A percentile compares a stretch with the other conserved stretches of the same genome.
Conservation (phyloP, 495 filamentous ascomycete genomes). For the Neurospora cerealis region DNA sequence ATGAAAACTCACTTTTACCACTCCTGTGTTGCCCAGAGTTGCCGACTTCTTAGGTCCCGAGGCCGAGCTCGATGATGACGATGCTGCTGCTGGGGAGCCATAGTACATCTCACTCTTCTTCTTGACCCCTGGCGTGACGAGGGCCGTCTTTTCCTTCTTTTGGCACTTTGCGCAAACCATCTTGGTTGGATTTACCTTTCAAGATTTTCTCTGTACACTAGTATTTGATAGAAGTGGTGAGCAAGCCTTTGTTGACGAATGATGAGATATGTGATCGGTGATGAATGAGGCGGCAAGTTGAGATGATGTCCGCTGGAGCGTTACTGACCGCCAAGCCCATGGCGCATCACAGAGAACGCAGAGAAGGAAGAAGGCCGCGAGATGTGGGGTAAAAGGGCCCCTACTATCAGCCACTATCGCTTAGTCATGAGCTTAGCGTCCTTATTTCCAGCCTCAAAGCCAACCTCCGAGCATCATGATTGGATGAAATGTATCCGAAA, state of each 20-base stretch:
- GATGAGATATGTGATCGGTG: not conserved
- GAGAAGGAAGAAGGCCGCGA: not conserved
- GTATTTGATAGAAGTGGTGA: not conserved
- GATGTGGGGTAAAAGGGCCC: not conserved
- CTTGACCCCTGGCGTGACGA: conserved; percentile 61
- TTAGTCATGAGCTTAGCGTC: not conserved
- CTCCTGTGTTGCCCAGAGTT: conserved; percentile 45
- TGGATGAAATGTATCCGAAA: conserved; percentile 6
- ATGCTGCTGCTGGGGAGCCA: conserved; percentile 41
- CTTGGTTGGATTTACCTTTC: conserved; percentile 3
- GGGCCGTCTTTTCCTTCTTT: conserved; percentile 51
- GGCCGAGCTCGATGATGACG: conserved; percentile 25
- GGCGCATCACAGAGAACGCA: not conserved
- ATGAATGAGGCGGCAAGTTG: not conserved
- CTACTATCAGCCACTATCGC: not conserved
- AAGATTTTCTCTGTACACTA: not conserved
- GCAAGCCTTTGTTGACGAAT: not conserved
- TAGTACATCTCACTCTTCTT: conserved; percentile 65
- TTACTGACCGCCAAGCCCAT: not conserved
- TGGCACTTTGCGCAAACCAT: conserved; percentile 67
- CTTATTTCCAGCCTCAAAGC: not conserved
- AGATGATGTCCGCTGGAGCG: not conserved
- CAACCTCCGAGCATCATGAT: not conserved
- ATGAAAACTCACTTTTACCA: conserved; percentile 37
- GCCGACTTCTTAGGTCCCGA: conserved; percentile 33